Conservation (phyloP, 1,284 basidiomycete genomes). For the Malassezia psittaci region DNA sequence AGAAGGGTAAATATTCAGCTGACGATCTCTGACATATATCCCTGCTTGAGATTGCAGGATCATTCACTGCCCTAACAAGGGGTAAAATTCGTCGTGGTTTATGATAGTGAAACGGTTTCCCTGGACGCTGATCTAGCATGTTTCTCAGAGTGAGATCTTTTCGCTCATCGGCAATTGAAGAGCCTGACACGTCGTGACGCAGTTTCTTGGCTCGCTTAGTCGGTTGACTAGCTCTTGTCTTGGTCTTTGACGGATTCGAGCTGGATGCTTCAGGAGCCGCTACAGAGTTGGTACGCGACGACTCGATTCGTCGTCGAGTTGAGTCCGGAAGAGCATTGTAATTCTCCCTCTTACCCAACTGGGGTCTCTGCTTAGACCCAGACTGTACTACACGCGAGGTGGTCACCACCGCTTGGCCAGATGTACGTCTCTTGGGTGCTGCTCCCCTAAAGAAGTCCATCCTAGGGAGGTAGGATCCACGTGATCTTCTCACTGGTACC, state of each 20-base stretch:
- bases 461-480: background rate
- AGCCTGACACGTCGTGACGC: background rate
- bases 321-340: conserved; percentile 13
- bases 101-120: conserved; percentile 16
- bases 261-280: background rate
- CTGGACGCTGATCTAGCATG: background rate
- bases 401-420: background rate
- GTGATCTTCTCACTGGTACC: background rate
- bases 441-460: conserved; percentile 17
- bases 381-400: background rate
- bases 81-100: conserved; percentile 22
- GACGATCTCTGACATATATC: conserved; percentile 13
- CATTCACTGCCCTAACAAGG: no score
- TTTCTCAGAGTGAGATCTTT: background rate
- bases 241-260: background rate
- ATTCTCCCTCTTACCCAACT: background rate
- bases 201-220: background rate
- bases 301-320: conserved; percentile 9
- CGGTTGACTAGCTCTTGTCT: background rate
- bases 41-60: background rate
- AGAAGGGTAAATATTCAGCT: background rate
- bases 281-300: background rate
- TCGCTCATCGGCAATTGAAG: background rate
- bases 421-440: background rate
- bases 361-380: background rate